Evolutionary conservation across 352 stramenopile genomes (phyloP), one percentile per base, ranked within the genome.

Genomic region (Globisporangium solare): DNA sequence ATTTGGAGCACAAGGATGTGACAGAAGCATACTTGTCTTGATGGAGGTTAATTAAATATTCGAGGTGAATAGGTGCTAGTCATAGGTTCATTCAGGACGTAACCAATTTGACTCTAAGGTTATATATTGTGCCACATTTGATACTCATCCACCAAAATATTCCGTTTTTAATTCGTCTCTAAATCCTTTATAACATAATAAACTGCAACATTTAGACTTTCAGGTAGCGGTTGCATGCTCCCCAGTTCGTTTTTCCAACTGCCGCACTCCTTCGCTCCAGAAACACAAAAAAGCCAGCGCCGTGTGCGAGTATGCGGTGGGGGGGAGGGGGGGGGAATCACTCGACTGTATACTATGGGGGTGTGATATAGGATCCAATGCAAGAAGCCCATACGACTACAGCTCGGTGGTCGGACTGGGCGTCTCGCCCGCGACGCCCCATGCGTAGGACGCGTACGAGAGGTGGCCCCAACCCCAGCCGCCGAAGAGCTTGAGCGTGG

Each of bases 381-480:
- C n/a, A n/a, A n/a, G n/a, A 27, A 27, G 24, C 24, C 24, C 5
- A 3, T 10, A 6, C 27, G 3, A 35, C 12, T 18, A 43, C 6
- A 43, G 5, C 39, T 43, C 27, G 6, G 27, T 35, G 4, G 27
- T 35, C 10, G 39, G 13, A 53, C 41, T 56, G 15, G 50, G 18
- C 27, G 27, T 18, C 21, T 20, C 39, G 2, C 27, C 27, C 27
- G 27, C 1, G 10, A 64, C 5, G 8, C 71, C 71, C 65, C 67
- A 82, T 0, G 66, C 70, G 14, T 79, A 79, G 8, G 59, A 68
- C 2, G 70, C 73, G 57, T 79, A 82, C 6, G 70, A 79, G 7
- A 76, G 43, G 41, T 73, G 63, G 45, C 54, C 67, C 35, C 63
- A 52, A 4, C 70, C 68, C 67, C 66, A 82, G 18, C 66, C 73